Percentiles rank a stretch among this genome's conserved stretches.
phyloP scores from a whole-genome alignment of 495 filamentous ascomycete genomes.

The Lasiosphaeriaceae sp. region DNA sequence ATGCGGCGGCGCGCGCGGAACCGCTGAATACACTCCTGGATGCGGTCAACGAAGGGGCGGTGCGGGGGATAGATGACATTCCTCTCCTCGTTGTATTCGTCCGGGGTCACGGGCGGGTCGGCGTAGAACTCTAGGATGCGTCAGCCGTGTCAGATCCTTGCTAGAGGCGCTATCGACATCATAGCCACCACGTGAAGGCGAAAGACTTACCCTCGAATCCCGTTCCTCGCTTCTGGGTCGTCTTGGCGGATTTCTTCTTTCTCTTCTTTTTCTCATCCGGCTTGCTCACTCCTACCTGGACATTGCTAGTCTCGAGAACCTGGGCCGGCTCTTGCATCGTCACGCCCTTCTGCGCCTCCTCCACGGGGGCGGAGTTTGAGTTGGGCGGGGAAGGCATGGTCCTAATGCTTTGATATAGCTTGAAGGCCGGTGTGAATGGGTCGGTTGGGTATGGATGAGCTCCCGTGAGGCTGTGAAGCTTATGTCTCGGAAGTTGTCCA shows the following conservation, averaged over 20 bases:
- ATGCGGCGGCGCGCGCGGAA: constrained; percentile 74
- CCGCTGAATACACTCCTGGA: constrained; percentile 81
- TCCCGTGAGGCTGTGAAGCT: constrained; percentile 15
- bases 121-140: constrained; percentile 57
- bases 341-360: background rate
- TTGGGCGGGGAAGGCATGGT: constrained; percentile 10
- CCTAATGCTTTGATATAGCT: background rate
- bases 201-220: constrained; percentile 41
- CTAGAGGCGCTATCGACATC: background rate
- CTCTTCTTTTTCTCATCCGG: constrained; percentile 21
- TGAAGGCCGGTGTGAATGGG: background rate
- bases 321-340: background rate
- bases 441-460: background rate
- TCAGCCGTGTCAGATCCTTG: background rate
- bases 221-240: constrained; percentile 30
- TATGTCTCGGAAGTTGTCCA: background rate
- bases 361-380: background rate
- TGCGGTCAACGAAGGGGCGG: constrained; percentile 47
- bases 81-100: constrained; percentile 57
- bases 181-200: background rate
- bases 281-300: background rate
- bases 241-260: constrained; percentile 18
- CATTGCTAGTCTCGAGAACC: background rate
- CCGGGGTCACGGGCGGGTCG: constrained; percentile 72
- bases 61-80: constrained; percentile 20